Evolutionary conservation across 306 rosid species (phyloP).

Genomic region (Psophocarpus tetragonolobus): DNA sequence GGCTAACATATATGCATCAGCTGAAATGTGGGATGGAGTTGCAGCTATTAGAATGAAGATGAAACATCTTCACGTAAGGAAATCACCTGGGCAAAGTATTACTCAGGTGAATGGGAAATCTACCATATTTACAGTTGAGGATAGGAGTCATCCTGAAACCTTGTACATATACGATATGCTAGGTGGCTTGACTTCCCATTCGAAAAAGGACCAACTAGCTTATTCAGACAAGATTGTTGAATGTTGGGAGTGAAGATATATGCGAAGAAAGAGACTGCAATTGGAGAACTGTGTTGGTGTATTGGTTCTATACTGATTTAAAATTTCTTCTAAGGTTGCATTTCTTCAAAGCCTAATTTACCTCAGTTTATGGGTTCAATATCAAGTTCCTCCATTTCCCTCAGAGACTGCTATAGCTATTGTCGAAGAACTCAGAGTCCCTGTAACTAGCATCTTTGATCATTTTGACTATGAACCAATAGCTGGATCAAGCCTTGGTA

Average conservation of each 20-base stretch:
- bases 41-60: slow-evolving; percentile 59
- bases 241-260: slow-evolving; percentile 23
- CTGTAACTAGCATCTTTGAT: slow-evolving; percentile 68
- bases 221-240: slow-evolving; percentile 26
- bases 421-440: slow-evolving; percentile 89
- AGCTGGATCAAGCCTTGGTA: slow-evolving; percentile 99
- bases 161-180: slow-evolving; percentile 47
- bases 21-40: slow-evolving; percentile 68
- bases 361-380: slow-evolving; percentile 52
- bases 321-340: slow-evolving; percentile 6
- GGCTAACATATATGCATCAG: slow-evolving; percentile 69
- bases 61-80: slow-evolving; percentile 54
- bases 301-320: neutral
- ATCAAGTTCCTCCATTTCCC: slow-evolving; percentile 99
- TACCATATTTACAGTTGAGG: slow-evolving; percentile 56
- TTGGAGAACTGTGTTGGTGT: neutral
- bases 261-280: neutral
- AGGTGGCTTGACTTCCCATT: slow-evolving; percentile 46
- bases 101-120: slow-evolving; percentile 55
- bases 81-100: slow-evolving; percentile 65
- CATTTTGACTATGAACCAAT: slow-evolving; percentile 91
- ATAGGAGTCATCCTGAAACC: slow-evolving; percentile 56
- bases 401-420: slow-evolving; percentile 83
- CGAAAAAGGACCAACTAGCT: slow-evolving; percentile 26
- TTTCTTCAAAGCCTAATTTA: slow-evolving; percentile 35